Evolutionary conservation across 1,139 yeast genomes (phyloP), one percentile per base, ranked within the genome.

Genomic region (Sporopachydermia cereana): DNA sequence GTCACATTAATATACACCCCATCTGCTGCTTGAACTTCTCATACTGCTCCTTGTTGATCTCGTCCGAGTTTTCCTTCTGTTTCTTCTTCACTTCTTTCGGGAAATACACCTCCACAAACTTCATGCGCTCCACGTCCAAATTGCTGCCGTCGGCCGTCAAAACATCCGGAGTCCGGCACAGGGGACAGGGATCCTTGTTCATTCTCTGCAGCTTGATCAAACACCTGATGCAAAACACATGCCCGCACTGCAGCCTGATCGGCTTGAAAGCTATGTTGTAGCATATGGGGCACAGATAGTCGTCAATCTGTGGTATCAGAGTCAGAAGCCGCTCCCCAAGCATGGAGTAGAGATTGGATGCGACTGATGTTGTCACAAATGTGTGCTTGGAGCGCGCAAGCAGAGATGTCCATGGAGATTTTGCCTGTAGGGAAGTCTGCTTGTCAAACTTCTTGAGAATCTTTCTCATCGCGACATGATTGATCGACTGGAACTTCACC

Each of bases 361-460:
- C 75, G 34, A 79, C 60, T 2, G 81, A 74, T 4, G 68, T 65
- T 34, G 75, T 62, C 51, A 68, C 65, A 43, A 72, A 63, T 46
- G 77, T 75, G 46, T 72, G 72, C 29, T 65, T 58, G 7, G 69
- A 63, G 14, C 24, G 29, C 3, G 7, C 18, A 21, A 36, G 23
- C 2, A 24, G 34, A 12, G 43, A 14, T 17, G 44, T 2, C 3
- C 3, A 16, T 9, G 12, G 39, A n/a, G 18, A 21, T 20, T n/a
- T 68, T 1, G 79, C 68, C 24, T 73, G 70, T 31, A 82, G 62
- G 2, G 77, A 66, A 0, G 91, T 82, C 53, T 76, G 81, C 57
- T 82, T 82, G 54, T 82, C 88, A 54, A 82, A 82, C 56, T 82
- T 82, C 57, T 82, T 82, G 53, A 81, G 63, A 50, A 82, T 82